Percentiles rank a stretch among this genome's conserved stretches.
Evolutionary conservation across 306 rosid species (phyloP).

Genomic region (Quercus wislizeni): DNA sequence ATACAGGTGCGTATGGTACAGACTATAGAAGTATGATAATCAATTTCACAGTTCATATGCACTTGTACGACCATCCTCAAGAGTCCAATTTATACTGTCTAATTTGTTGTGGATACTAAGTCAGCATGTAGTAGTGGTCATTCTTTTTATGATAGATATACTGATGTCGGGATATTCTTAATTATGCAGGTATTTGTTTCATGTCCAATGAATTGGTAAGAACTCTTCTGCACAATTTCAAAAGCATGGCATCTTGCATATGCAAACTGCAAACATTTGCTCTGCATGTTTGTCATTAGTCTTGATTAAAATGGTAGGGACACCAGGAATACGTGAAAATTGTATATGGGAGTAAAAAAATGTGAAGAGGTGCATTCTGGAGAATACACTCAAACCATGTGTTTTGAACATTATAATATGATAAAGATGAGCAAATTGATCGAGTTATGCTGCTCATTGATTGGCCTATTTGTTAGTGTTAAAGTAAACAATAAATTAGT

Average conservation of each 20-base stretch:
- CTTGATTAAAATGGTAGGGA: background rate
- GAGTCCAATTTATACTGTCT: background rate
- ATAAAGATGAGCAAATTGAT: background rate
- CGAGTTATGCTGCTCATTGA: background rate
- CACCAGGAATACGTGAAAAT: background rate
- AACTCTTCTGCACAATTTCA: constrained; percentile 9
- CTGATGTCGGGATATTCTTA: constrained; percentile 34
- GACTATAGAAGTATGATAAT: background rate
- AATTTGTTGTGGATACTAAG: background rate
- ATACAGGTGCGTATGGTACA: background rate
- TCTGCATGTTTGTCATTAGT: background rate
- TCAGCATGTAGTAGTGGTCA: background rate
- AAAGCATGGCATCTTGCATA: background rate
- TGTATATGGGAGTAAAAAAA: background rate
- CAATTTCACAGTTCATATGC: background rate
- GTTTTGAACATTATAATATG: background rate
- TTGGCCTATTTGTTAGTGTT: background rate
- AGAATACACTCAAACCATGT: background rate
- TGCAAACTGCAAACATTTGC: background rate
- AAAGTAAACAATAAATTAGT: background rate
- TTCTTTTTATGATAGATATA: background rate
- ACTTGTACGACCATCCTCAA: background rate
- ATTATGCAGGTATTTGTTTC: constrained; percentile 80
- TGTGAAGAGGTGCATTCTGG: background rate
- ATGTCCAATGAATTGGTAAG: constrained; percentile 97